These are phyloP conservation scores for Westerdykella aurantiaca DNA, from an alignment of 2,329 filamentous ascomycete species.

Conservation along the genomic window DNA sequence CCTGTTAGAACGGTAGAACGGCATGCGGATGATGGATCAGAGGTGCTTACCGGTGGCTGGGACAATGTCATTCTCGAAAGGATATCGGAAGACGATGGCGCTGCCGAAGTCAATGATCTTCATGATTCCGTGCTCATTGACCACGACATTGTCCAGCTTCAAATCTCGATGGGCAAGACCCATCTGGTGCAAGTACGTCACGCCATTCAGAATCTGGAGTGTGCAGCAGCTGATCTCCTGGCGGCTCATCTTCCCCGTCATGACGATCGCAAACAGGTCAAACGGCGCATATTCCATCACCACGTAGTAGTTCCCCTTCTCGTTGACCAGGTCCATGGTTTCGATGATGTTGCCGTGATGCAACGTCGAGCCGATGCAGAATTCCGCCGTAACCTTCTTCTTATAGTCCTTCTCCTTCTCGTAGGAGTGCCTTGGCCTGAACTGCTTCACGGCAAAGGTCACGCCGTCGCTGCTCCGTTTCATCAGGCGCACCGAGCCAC, in stretches of 20 bases:
- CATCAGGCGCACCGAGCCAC: slow-evolving; percentile 89
- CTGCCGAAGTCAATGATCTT: slow-evolving; percentile 99
- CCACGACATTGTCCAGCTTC: slow-evolving; percentile 96
- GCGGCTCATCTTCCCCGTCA: slow-evolving; percentile 95
- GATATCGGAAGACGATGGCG: slow-evolving; percentile 94
- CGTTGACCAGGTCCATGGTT: slow-evolving; percentile 91
- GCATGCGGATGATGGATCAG: neutral
- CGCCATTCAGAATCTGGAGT: slow-evolving; percentile 88
- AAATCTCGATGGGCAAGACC: slow-evolving; percentile 90
- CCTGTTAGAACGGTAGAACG: slow-evolving; percentile 43
- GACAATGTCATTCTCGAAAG: slow-evolving; percentile 85
- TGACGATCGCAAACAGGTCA: slow-evolving; percentile 95
- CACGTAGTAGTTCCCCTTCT: slow-evolving; percentile 92
- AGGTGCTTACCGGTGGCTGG: slow-evolving; percentile 65
- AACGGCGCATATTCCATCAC: slow-evolving; percentile 98
- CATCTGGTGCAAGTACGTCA: slow-evolving; percentile 91
- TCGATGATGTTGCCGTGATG: slow-evolving; percentile 99
- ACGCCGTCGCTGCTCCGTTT: slow-evolving; percentile 87
- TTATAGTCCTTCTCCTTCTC: slow-evolving; percentile 93
- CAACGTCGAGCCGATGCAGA: slow-evolving; percentile 93
- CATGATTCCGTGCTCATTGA: slow-evolving; percentile 95
- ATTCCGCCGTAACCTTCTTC: slow-evolving; percentile 97
- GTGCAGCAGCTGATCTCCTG: slow-evolving; percentile 89
- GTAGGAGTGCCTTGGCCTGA: slow-evolving; percentile 83
- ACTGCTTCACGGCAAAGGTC: slow-evolving; percentile 97